A percentile compares a stretch with the other conserved stretches of the same genome.
Evolutionary conservation across 805 yeast species (phyloP).

Genomic region (Kodamaea kaohsiungensis): DNA sequence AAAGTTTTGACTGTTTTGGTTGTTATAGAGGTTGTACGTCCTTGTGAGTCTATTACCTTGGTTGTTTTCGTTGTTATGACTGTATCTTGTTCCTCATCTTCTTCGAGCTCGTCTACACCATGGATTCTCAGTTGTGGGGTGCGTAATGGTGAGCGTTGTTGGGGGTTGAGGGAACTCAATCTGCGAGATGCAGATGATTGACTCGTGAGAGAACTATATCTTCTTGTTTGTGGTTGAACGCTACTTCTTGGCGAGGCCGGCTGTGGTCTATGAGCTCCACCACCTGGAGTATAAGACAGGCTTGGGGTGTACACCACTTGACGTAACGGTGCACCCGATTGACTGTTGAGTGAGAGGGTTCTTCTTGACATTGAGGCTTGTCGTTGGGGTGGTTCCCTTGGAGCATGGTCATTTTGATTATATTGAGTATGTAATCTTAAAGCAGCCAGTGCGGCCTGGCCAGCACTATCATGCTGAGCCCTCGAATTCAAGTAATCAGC

Average conservation of each 20-base stretch:
- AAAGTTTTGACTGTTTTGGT: conserved; percentile 37
- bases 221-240: neutral
- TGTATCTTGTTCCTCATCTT: conserved; percentile 21
- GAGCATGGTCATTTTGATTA: conserved; percentile 8
- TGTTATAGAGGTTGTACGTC: conserved; percentile 41
- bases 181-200: conserved; percentile 3
- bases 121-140: conserved; percentile 1
- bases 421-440: conserved; percentile 32
- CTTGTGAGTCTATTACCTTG: conserved; percentile 39
- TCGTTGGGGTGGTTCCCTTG: conserved; percentile 4
- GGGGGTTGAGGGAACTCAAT: conserved; percentile 6
- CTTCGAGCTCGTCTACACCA: conserved; percentile 15
- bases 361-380: conserved; percentile 5
- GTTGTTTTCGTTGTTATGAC: conserved; percentile 45
- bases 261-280: neutral
- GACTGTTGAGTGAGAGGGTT: conserved; percentile 5
- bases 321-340: conserved; percentile 33
- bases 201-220: conserved; percentile 11
- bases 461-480: conserved; percentile 29
- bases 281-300: conserved; percentile 39
- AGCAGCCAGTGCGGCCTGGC: conserved; percentile 44
- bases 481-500: neutral
- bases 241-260: conserved; percentile 3
- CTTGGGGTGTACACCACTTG: conserved; percentile 40
- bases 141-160: conserved; percentile 3